These are phyloP conservation scores for Tetracentron sinense DNA, from an alignment of 164 flowering plant genomes.

Conservation along the genomic window DNA sequence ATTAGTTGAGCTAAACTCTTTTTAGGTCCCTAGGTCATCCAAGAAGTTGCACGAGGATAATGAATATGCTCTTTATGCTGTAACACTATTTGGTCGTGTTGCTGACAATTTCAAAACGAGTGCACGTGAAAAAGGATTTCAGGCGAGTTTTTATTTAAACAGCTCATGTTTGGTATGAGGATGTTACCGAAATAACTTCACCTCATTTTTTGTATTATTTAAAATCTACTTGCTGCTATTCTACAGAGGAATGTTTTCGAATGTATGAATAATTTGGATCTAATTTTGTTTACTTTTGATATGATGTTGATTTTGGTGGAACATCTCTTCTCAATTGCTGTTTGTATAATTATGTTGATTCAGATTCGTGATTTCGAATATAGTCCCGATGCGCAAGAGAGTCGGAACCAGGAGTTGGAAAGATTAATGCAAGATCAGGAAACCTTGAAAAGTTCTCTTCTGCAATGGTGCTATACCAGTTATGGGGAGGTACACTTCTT, in stretches of 20 bases:
- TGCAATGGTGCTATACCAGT: constrained; percentile 95
- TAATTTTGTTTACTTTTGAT: not conserved
- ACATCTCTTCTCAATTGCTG: not conserved
- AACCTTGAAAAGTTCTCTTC: constrained; percentile 63
- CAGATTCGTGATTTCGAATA: constrained; percentile 96
- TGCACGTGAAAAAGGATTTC: constrained; percentile 90
- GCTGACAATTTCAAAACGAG: constrained; percentile 83
- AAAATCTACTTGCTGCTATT: not conserved
- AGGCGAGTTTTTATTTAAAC: constrained; percentile 42
- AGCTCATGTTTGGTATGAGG: not conserved
- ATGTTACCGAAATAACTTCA: not conserved
- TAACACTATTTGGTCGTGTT: constrained; percentile 67
- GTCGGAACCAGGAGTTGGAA: constrained; percentile 68
- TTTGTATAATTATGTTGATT: constrained; percentile 20
- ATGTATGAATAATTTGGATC: not conserved
- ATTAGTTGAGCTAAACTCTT: constrained; percentile 21
- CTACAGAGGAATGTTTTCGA: not conserved
- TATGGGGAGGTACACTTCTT: constrained; percentile 78
- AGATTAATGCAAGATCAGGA: constrained; percentile 81
- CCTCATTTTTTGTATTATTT: not conserved
- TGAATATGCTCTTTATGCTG: constrained; percentile 95
- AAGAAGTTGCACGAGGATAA: constrained; percentile 91
- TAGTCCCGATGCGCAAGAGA: constrained; percentile 84
- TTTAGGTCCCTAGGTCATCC: constrained; percentile 98
- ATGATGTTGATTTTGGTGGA: not conserved